These are phyloP conservation scores for Pouteria campechiana DNA, from an alignment of 179 eudicot genomes.

Conservation along the genomic window DNA sequence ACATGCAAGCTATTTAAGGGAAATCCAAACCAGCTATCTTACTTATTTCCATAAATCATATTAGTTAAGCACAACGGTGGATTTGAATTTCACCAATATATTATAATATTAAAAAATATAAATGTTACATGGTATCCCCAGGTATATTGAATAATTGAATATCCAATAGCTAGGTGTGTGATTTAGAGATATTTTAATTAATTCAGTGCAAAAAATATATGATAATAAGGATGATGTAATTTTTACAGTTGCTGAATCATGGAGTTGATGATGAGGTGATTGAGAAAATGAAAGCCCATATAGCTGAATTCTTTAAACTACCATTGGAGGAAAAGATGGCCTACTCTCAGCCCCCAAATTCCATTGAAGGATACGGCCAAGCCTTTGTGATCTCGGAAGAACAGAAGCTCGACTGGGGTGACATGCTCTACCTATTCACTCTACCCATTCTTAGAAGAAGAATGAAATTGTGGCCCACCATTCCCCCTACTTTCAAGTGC, in stretches of 20 bases:
- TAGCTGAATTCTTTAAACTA: slow-evolving; percentile 14
- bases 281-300: slow-evolving; percentile 12
- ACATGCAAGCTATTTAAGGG: too few relatives aligned
- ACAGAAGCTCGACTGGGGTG: slow-evolving; percentile 24
- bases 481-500: slow-evolving; percentile 15
- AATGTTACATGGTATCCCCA: too few relatives aligned
- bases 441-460: slow-evolving; percentile 6
- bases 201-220: too few relatives aligned
- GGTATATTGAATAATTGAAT: too few relatives aligned
- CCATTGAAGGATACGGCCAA: slow-evolving; percentile 21
- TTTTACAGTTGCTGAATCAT: slow-evolving; percentile 15
- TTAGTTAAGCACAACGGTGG: too few relatives aligned
- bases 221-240: too few relatives aligned
- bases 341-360: slow-evolving; percentile 8
- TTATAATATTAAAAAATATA: too few relatives aligned
- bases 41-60: too few relatives aligned
- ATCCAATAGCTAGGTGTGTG: too few relatives aligned
- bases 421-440: slow-evolving; percentile 12
- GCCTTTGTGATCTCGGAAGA: slow-evolving; percentile 14
- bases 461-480: slow-evolving; percentile 9
- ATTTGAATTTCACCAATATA: too few relatives aligned
- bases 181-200: too few relatives aligned
- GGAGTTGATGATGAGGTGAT: slow-evolving; percentile 12
- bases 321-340: slow-evolving; percentile 20
- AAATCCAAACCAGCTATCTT: too few relatives aligned